Percentiles rank a stretch among this genome's conserved stretches.
These are phyloP conservation scores for Saposhnikovia divaricata DNA, from an alignment of 129 eudicot genomes.

Conservation along the genomic window DNA sequence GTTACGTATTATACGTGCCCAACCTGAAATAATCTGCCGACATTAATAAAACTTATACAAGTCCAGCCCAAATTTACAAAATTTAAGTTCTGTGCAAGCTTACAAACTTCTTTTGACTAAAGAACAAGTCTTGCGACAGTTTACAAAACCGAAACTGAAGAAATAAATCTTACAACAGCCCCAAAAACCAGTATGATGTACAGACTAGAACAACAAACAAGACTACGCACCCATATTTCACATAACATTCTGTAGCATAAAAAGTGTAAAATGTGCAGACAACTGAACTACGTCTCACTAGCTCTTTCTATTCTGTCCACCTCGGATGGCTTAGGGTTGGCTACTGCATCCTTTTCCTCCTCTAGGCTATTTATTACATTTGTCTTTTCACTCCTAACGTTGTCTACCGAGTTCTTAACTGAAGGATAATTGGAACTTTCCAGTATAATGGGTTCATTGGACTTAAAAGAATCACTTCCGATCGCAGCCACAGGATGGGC, in stretches of 20 bases:
- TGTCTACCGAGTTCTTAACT: neutral
- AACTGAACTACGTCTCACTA: neutral
- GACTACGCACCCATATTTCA: neutral
- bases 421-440: conserved; percentile 12
- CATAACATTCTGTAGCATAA: neutral
- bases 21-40: too few relatives aligned
- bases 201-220: conserved; percentile 1
- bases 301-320: neutral
- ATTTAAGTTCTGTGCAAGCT: neutral
- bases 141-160: neutral
- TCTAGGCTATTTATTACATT: conserved; percentile 11
- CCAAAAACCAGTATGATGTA: neutral
- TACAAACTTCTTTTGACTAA: neutral
- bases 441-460: conserved; percentile 8
- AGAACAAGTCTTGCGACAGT: neutral
- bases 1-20: too few relatives aligned
- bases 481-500: conserved; percentile 9
- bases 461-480: conserved; percentile 13
- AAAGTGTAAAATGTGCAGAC: neutral
- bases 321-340: neutral
- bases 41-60: too few relatives aligned
- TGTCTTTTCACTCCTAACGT: conserved; percentile 9
- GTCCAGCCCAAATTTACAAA: neutral
- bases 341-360: conserved; percentile 6
- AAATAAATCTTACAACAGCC: neutral